Conservation (phyloP, 2,329 filamentous ascomycete genomes). For the Colletotrichum lentis region DNA sequence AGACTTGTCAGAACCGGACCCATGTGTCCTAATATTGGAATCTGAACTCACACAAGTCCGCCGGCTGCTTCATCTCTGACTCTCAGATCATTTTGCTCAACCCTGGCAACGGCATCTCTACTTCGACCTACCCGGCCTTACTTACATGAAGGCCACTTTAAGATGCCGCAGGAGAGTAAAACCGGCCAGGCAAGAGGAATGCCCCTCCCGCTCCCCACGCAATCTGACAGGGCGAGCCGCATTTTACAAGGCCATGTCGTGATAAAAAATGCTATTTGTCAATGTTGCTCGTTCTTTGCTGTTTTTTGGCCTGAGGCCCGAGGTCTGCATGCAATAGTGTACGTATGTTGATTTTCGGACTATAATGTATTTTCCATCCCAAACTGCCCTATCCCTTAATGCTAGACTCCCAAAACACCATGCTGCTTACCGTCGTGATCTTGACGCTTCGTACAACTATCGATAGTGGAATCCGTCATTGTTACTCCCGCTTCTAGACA, state of each 20-base stretch:
- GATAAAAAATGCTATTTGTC: slow-evolving; percentile 10
- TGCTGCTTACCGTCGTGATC: slow-evolving; percentile 35
- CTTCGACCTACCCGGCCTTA: not conserved
- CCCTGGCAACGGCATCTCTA: slow-evolving; percentile 28
- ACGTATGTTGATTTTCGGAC: slow-evolving; percentile 6
- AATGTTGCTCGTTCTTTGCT: slow-evolving; percentile 13
- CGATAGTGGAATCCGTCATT: slow-evolving; percentile 1
- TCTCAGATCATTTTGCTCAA: not conserved
- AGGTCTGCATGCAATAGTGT: not conserved
- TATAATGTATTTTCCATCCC: slow-evolving; percentile 11
- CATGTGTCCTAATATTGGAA: not conserved
- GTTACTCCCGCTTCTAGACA: slow-evolving; percentile 41
- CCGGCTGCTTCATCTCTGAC: slow-evolving; percentile 18
- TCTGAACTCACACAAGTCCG: not conserved
- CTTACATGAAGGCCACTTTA: slow-evolving; percentile 11
- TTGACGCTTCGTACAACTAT: slow-evolving; percentile 13
- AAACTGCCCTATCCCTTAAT: slow-evolving; percentile 18
- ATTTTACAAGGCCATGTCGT: slow-evolving; percentile 13
- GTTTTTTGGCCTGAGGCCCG: slow-evolving; percentile 1
- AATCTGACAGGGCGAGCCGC: slow-evolving; percentile 12
- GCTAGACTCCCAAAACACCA: slow-evolving; percentile 37
- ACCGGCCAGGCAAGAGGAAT: not conserved
- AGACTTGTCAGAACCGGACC: not conserved
- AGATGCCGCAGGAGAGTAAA: not conserved
- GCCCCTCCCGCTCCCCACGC: slow-evolving; percentile 5